Conservation (phyloP, 306 rosid species). For the Clitoria ternatea region DNA sequence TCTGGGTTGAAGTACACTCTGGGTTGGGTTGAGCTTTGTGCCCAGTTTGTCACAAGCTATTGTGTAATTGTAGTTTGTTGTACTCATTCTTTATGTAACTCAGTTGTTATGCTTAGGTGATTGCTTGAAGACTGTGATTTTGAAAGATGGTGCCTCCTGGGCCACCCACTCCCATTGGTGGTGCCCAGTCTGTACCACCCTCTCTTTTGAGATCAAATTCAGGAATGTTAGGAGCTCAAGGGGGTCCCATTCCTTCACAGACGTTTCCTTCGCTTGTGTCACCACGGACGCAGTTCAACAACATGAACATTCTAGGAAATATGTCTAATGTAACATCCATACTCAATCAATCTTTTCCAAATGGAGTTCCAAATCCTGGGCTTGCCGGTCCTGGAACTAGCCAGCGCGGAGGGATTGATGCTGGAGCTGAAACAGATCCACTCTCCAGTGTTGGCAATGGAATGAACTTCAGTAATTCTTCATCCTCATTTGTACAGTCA, state of each 20-base stretch:
- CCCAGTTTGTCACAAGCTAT: slow-evolving; percentile 27
- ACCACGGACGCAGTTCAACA: slow-evolving; percentile 64
- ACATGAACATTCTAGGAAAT: slow-evolving; percentile 77
- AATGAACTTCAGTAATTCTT: slow-evolving; percentile 55
- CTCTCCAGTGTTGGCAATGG: slow-evolving; percentile 71
- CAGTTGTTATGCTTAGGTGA: slow-evolving; percentile 41
- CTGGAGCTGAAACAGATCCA: slow-evolving; percentile 74
- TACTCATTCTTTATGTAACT: slow-evolving; percentile 40
- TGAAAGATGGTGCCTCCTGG: slow-evolving; percentile 83
- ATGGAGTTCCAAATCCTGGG: slow-evolving; percentile 67
- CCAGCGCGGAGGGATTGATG: slow-evolving; percentile 70
- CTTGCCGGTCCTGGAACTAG: slow-evolving; percentile 64
- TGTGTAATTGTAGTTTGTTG: slow-evolving; percentile 42
- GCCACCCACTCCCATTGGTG: slow-evolving; percentile 82
- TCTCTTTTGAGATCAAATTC: slow-evolving; percentile 84
- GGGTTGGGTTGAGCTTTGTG: slow-evolving; percentile 43
- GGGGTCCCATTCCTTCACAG: slow-evolving; percentile 72
- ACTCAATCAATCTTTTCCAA: slow-evolving; percentile 72
- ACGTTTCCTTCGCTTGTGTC: slow-evolving; percentile 65
- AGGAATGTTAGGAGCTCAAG: slow-evolving; percentile 86
- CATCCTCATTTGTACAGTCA: slow-evolving; percentile 58
- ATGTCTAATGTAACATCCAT: slow-evolving; percentile 75
- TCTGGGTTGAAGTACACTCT: slow-evolving; percentile 34
- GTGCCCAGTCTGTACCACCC: slow-evolving; percentile 78
- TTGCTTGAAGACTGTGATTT: slow-evolving; percentile 34